Percentiles rank a stretch among this genome's conserved stretches.
These are phyloP conservation scores for Avena insularis DNA, from an alignment of 176 grass and related monocot genomes.

Conservation along the genomic window DNA sequence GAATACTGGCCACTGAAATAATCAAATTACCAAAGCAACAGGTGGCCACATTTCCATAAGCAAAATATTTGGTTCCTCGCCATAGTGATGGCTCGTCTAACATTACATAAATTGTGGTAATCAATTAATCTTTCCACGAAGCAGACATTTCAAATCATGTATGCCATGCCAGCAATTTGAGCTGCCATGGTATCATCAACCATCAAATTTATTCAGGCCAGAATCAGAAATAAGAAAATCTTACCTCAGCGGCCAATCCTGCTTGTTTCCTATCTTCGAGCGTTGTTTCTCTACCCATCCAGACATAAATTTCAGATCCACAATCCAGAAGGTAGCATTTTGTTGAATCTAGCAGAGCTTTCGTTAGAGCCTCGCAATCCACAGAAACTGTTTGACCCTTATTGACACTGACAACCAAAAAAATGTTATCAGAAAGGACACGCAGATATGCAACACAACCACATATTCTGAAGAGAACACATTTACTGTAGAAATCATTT, in stretches of 20 bases:
- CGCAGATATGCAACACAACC: slow-evolving; percentile 32
- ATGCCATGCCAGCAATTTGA: slow-evolving; percentile 20
- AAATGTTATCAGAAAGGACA: slow-evolving; percentile 29
- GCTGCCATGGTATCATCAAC: neutral
- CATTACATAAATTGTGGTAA: slow-evolving; percentile 19
- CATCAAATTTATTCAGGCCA: slow-evolving; percentile 8
- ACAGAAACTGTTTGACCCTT: slow-evolving; percentile 73
- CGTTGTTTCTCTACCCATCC: slow-evolving; percentile 93
- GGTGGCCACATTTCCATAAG: slow-evolving; percentile 9
- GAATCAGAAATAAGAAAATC: slow-evolving; percentile 33
- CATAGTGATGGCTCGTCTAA: slow-evolving; percentile 18
- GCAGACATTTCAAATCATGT: slow-evolving; percentile 10
- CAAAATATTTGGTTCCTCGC: slow-evolving; percentile 17
- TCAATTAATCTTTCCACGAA: neutral
- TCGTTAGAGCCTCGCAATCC: slow-evolving; percentile 67
- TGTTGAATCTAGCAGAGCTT: slow-evolving; percentile 80
- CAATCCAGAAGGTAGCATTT: slow-evolving; percentile 94
- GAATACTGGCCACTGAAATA: neutral
- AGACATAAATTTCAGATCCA: slow-evolving; percentile 85
- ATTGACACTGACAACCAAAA: slow-evolving; percentile 60
- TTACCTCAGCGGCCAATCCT: slow-evolving; percentile 89
- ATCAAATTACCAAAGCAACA: slow-evolving; percentile 20
- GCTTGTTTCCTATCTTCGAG: slow-evolving; percentile 89
- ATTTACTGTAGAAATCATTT: slow-evolving; percentile 21
- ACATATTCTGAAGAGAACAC: slow-evolving; percentile 8